Percentiles rank a stretch among this genome's conserved stretches.
Conservation (phyloP, 768 basidiomycete genomes). For the Nidularia pulvinata region DNA sequence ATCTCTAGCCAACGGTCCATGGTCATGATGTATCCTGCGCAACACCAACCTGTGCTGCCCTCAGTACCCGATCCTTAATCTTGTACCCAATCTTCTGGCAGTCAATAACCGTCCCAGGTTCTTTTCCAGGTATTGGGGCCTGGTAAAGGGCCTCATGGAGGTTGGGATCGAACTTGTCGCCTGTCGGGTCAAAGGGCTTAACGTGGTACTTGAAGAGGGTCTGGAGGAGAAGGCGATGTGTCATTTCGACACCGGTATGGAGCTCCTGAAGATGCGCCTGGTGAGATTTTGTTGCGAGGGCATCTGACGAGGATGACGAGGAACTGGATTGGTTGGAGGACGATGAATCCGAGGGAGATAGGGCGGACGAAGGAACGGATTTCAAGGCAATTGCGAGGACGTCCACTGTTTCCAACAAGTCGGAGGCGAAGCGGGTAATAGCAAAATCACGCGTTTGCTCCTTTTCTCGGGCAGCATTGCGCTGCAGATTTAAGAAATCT, state of each 20-base stretch:
- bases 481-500: slow-evolving; percentile 94
- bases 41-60: slow-evolving; percentile 97
- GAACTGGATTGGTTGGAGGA: slow-evolving; percentile 21
- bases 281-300: slow-evolving; percentile 40
- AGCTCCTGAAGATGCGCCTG: slow-evolving; percentile 67
- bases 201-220: slow-evolving; percentile 93
- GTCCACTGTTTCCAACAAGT: slow-evolving; percentile 89
- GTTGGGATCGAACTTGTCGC: slow-evolving; percentile 95
- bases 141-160: slow-evolving; percentile 95
- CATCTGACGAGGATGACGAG: slow-evolving; percentile 19
- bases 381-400: slow-evolving; percentile 85
- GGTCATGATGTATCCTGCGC: slow-evolving; percentile 64
- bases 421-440: slow-evolving; percentile 88
- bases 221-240: slow-evolving; percentile 86
- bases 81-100: slow-evolving; percentile 91
- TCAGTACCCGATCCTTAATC: slow-evolving; percentile 91
- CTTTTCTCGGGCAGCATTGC: slow-evolving; percentile 89
- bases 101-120: slow-evolving; percentile 88
- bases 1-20: background rate
- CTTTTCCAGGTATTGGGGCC: slow-evolving; percentile 86
- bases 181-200: slow-evolving; percentile 89
- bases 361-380: slow-evolving; percentile 60
- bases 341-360: slow-evolving; percentile 24
- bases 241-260: slow-evolving; percentile 88
- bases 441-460: slow-evolving; percentile 93